Evolutionary conservation across 148 eudicot genomes (phyloP), one percentile per base, ranked within the genome.

Genomic region (Arctostaphylos glauca): DNA sequence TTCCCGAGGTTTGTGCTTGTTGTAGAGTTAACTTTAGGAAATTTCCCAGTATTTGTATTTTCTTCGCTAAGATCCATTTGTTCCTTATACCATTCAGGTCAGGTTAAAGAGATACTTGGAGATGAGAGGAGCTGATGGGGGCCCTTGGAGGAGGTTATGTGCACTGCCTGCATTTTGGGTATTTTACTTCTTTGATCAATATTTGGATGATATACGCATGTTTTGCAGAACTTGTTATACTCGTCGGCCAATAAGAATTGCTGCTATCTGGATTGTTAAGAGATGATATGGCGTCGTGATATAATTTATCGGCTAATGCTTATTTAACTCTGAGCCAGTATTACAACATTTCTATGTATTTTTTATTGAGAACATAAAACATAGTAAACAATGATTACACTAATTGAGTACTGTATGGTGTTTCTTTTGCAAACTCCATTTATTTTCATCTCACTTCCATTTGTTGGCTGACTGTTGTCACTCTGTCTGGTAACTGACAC

Each of bases 161-260:
- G 99, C 99, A 66, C 82, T 97, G 87, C 99, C 99, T 76, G 99
- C 98, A 74, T 93, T 97, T 88, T 97, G 99, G 99, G 98, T 97
- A 91, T 68, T 79, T 84, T 81, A 5, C 53, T 54, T 73, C 41
- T 64, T 38, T 83, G 31, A 55, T 58, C 7, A 75, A 5, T 54
- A 44, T n/a, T 71, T 5, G 23, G 21, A 7, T 66, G 16, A 9
- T 80, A 16, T 49, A 49, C 15, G 1, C 74, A 16, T 47, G 49
- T 16, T 55, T 19, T 55, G 68, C 68, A 25, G 67, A 31, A 77
- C n/a, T n/a, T n/a, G n/a, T n/a, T n/a, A n/a, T n/a, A n/a, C 68
- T 77, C 41, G 21, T 19, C 74, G n/a, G 44, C 48, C 46, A 80
- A 49, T 66, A 14, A 80, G 41, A n/a, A 47, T 60, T 46, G 43